Evolutionary conservation across 208 protist genomes (phyloP).

Genomic region (Wallacemonas sp.): DNA sequence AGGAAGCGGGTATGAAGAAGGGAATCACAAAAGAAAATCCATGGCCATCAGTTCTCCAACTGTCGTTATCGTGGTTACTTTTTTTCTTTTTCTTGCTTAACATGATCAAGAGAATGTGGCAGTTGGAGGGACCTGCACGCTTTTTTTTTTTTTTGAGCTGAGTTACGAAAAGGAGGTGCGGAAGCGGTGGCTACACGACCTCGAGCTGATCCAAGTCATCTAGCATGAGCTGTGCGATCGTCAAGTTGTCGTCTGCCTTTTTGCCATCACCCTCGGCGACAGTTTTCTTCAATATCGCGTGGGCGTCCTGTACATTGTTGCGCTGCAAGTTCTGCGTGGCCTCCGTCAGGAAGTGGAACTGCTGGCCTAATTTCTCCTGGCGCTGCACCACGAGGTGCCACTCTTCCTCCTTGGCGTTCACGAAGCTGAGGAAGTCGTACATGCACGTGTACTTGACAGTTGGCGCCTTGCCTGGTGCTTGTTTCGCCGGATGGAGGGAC

Average conservation of each 20-base stretch:
- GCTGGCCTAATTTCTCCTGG: conserved; percentile 45
- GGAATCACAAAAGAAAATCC: no score
- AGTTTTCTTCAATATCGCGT: conserved; percentile 13
- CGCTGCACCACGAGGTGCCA: conserved; percentile 72
- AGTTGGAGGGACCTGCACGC: no score
- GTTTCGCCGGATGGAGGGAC: background rate
- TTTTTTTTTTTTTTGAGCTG: no score
- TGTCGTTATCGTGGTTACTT: no score
- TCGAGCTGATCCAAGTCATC: conserved; percentile 35
- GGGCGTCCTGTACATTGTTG: conserved; percentile 27
- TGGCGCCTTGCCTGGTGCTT: background rate
- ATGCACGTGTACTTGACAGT: conserved; percentile 37
- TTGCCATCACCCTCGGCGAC: background rate
- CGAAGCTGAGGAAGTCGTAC: conserved; percentile 53
- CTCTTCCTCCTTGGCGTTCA: conserved; percentile 61
- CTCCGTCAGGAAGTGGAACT: conserved; percentile 55
- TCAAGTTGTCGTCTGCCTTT: conserved; percentile 31
- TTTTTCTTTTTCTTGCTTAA: no score
- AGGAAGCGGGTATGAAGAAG: no score
- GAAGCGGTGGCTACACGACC: background rate
- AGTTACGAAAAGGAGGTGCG: no score
- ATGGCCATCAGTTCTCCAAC: no score
- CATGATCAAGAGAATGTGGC: no score
- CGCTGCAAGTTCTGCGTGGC: conserved; percentile 64
- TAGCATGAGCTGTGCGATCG: conserved; percentile 47